Evolutionary conservation across 164 flowering plant genomes (phyloP).

Genomic region (Magnolia officinalis): DNA sequence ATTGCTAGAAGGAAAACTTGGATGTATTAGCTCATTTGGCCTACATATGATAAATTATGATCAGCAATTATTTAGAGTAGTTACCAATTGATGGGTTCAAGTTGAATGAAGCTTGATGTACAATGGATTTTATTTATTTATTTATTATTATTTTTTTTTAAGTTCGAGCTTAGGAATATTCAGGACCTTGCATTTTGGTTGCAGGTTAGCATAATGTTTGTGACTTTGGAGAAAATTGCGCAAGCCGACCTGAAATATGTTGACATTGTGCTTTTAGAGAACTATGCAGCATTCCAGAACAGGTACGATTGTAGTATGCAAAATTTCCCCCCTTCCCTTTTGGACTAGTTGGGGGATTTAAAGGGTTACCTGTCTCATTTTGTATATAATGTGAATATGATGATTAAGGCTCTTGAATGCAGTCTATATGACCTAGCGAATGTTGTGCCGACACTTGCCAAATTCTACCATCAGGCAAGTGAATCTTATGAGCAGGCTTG

Average conservation of each 20-base stretch:
- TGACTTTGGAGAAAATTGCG: conserved; percentile 85
- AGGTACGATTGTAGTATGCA: conserved; percentile 43
- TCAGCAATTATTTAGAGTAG: neutral
- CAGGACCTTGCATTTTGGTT: neutral
- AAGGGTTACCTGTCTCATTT: neutral
- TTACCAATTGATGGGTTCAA: neutral
- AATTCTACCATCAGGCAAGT: conserved; percentile 97
- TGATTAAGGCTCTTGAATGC: conserved; percentile 29
- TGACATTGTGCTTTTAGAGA: conserved; percentile 84
- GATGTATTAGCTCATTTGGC: no score
- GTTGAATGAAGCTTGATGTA: neutral
- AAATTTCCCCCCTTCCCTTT: conserved; percentile 3
- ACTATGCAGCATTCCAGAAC: conserved; percentile 97
- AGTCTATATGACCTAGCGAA: conserved; percentile 98
- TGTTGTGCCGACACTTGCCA: conserved; percentile 92
- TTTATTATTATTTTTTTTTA: neutral
- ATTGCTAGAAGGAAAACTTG: no score
- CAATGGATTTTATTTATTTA: neutral
- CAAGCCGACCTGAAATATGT: conserved; percentile 85
- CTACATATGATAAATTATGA: no score
- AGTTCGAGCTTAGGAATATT: neutral
- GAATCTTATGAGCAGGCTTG: conserved; percentile 98
- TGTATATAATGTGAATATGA: neutral
- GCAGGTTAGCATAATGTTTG: conserved; percentile 95
- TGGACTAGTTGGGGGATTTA: neutral